Evolutionary conservation across 108 stramenopile species (phyloP), one percentile per base, ranked within the genome.

Genomic region (Nannochloropsis salina): DNA sequence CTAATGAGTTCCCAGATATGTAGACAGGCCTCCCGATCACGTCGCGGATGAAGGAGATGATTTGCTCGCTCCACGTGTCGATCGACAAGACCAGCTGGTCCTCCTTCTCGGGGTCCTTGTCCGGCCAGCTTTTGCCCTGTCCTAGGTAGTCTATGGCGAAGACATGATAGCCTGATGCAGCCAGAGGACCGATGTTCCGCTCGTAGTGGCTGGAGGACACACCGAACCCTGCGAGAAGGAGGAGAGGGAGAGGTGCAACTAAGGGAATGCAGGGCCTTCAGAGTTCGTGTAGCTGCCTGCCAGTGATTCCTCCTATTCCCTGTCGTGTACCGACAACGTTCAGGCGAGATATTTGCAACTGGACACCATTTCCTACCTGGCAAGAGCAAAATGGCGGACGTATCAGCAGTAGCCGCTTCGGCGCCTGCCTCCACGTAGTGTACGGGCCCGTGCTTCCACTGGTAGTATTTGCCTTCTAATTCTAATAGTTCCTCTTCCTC

Each of bases 71-170:
- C 86, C 86, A 87, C 61, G 79, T 80, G 83, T 87, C 86, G 79
- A 87, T 83, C 22, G 82, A 80, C 79, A 83, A 87, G 83, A 82
- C 82, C 83, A 87, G 74, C 21, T 45, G 44, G 83, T 87, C 86
- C 41, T 87, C 83, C 11, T 83, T 42, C 31, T 31, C 41, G 15
- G 83, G 86, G 8, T 40, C 80, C 6, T 83, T 31, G 44, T 82
- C 83, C 8, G 86, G 86, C 86, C 86, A 87, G 80, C 86, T 87
- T 79, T 87, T 87, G 43, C 86, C 86, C 61, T 87, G 86, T 5
- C 86, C 86, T 42, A 87, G 82, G 8, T 83, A 40, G 44, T 87
- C 86, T 1, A 87, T 43, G 43, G 86, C 61, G 41, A 79, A 87
- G 22, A 87, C 86, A 18, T 87, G 74, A 40, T 83, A 83, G 20